Base-by-base conservation (phyloP, 2,329 filamentous ascomycete species). In the Sclerotinia nivalis region DNA sequence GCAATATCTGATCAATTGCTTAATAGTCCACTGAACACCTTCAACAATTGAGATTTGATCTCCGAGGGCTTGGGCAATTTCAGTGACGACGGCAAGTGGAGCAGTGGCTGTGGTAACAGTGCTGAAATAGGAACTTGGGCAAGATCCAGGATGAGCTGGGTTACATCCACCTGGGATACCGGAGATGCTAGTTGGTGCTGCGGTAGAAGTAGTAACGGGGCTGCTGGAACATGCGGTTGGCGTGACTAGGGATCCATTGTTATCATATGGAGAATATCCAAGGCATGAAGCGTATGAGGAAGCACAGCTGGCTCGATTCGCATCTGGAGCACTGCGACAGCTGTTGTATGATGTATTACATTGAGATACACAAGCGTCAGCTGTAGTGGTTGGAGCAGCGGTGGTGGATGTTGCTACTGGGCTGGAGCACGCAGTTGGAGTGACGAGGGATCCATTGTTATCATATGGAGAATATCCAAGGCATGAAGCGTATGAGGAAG, bases 1-100 rank as follows among this genome's bases (percentile, higher is more conserved):
- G 25, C 62, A 54, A 8, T 65, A 65, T 65, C 62, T 65, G 34
- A 1, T 54, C 31, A 65, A 65, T 20, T 65, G 15, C 49, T 65
- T 65, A 37, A 65, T 12, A 28, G 62, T 65, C 62, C 31, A 22
- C n/a, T n/a, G 37, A 20, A 9, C 22, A 28, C 58, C 22, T 28
- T 37, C 20, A 40, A 37, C 31, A 52, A 34, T 28, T 10, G 31
- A n/a, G 8, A 18, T 20, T 31, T 47, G 60, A 37, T 22, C 45
- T 50, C 7, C 22, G 47, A 31, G 18, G n/a, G 34, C 43, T 22
- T 49, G 45, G 25, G 47, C 22, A 59, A 12, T 7, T 4, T 4
- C 4, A 12, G 56, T 50, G 9, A 31, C 7, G 22, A 28, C 31
- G 22, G 61, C 28, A 47, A 7, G 8, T 34, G 31, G 28, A 7